Base-by-base conservation (phyloP, 441 rosid species). In the Corymbia calophylla region DNA sequence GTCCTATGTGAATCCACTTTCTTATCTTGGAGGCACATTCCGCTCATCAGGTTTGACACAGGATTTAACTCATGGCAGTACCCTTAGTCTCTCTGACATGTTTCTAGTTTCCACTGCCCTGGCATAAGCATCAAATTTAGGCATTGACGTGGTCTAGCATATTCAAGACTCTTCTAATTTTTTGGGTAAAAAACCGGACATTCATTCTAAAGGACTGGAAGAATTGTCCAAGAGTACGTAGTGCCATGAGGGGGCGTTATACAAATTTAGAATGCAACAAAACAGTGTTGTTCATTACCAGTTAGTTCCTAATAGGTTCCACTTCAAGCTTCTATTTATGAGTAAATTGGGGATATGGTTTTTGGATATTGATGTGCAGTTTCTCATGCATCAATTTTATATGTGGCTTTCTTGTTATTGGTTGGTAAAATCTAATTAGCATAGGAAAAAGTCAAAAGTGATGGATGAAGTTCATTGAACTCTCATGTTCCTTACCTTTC, bases 1-100 rank as follows among this genome's bases (percentile, higher is more conserved):
- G 53, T 97, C 98, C 54, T 97, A 94, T n/a, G 85, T 93, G 73
- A 97, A 97, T 90, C 99, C 99, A 47, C 93, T 97, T 86, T 95
- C 99, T 86, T 97, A 97, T 93, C 89, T 96, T 64, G 94, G 96
- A 86, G 92, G 93, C 66, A 64, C 87, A 77, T 73, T 94, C 68
- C 93, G 87, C 89, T 88, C 95, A 84, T 92, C 99, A 89, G 91
- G 91, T 91, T 89, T 94, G 44, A 93, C 91, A 70, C 92, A 89
- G 92, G 94, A 92, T 60, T 91, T 90, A 89, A 89, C 82, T 53
- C 92, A 80, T 86, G 88, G 92, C 96, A 94, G 51, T 23, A 44
- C 51, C 70, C 84, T 77, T 48, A 3, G 53, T 77, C 84, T 77
- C n/a, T 77, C 51, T 77, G 13, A 44, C 5, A 77, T 44, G 18